These are phyloP conservation scores for Pythium pyrilobum DNA, from an alignment of 352 stramenopile genomes.

Conservation along the genomic window DNA sequence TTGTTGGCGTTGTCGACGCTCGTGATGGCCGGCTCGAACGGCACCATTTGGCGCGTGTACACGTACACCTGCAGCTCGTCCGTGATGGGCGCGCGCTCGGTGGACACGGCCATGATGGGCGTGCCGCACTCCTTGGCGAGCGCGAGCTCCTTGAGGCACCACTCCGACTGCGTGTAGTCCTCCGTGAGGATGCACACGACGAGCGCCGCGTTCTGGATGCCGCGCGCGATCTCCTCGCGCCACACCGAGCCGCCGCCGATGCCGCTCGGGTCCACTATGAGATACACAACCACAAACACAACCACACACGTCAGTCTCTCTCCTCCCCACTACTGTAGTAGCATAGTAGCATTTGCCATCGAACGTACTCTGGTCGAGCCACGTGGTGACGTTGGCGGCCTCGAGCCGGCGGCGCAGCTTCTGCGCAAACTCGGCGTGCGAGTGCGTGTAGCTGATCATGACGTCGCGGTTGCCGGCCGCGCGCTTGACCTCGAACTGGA, in stretches of 20 bases:
- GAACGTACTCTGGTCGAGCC: slow-evolving; percentile 60
- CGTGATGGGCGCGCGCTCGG: slow-evolving; percentile 44
- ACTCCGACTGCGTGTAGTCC: slow-evolving; percentile 66
- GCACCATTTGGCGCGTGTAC: slow-evolving; percentile 79
- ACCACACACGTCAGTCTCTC: too few species aligned
- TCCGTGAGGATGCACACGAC: slow-evolving; percentile 72
- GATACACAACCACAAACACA: not conserved
- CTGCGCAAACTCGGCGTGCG: slow-evolving; percentile 63
- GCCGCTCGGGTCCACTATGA: slow-evolving; percentile 58
- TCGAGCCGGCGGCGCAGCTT: slow-evolving; percentile 70
- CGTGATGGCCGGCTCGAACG: slow-evolving; percentile 71
- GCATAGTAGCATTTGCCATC: too few species aligned
- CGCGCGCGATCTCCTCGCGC: slow-evolving; percentile 75
- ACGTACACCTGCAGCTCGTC: slow-evolving; percentile 84
- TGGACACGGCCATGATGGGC: slow-evolving; percentile 65
- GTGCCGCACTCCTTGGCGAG: slow-evolving; percentile 64
- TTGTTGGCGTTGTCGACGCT: slow-evolving; percentile 45
- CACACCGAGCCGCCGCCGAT: slow-evolving; percentile 78
- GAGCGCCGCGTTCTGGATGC: slow-evolving; percentile 68
- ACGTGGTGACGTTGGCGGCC: slow-evolving; percentile 67
- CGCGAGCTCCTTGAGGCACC: slow-evolving; percentile 77
- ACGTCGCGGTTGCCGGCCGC: slow-evolving; percentile 74
- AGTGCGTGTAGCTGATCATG: slow-evolving; percentile 88
- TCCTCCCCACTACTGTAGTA: too few species aligned
- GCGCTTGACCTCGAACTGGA: slow-evolving; percentile 82